phyloP scores from a whole-genome alignment of 2,329 filamentous ascomycete genomes.

The Scedosporium dehoogii region DNA sequence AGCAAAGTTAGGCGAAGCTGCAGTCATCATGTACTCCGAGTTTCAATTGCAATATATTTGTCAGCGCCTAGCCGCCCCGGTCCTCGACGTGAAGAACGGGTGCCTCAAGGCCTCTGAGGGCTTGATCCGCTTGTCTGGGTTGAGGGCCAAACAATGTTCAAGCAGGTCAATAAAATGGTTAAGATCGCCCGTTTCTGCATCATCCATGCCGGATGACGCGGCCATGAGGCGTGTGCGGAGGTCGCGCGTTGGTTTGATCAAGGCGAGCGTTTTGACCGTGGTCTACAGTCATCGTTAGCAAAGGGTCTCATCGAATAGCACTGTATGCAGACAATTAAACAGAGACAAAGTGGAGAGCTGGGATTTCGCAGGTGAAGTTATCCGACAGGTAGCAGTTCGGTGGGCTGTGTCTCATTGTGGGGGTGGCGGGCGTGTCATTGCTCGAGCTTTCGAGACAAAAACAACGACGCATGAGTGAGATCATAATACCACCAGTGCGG shows the following conservation, averaged over 20 bases:
- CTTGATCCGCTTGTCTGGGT: constrained; percentile 85
- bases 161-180: constrained; percentile 78
- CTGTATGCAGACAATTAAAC: background rate
- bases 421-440: too few species aligned
- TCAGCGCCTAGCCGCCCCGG: constrained; percentile 15
- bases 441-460: too few species aligned
- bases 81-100: constrained; percentile 61
- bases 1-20: too few species aligned
- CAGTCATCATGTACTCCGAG: background rate
- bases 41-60: background rate
- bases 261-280: constrained; percentile 54
- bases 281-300: constrained; percentile 38
- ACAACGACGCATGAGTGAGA: too few species aligned
- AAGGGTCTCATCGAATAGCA: background rate
- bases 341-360: background rate
- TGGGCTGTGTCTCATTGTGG: too few species aligned
- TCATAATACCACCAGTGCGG: too few species aligned
- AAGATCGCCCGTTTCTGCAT: constrained; percentile 66
- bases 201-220: constrained; percentile 62
- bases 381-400: background rate
- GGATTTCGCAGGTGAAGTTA: background rate
- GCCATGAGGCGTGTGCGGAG: constrained; percentile 70
- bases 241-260: constrained; percentile 70
- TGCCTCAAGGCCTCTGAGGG: constrained; percentile 80
- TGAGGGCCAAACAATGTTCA: constrained; percentile 78